Evolutionary conservation across 805 yeast species (phyloP).

Genomic region (Allodekkera sacchari): DNA sequence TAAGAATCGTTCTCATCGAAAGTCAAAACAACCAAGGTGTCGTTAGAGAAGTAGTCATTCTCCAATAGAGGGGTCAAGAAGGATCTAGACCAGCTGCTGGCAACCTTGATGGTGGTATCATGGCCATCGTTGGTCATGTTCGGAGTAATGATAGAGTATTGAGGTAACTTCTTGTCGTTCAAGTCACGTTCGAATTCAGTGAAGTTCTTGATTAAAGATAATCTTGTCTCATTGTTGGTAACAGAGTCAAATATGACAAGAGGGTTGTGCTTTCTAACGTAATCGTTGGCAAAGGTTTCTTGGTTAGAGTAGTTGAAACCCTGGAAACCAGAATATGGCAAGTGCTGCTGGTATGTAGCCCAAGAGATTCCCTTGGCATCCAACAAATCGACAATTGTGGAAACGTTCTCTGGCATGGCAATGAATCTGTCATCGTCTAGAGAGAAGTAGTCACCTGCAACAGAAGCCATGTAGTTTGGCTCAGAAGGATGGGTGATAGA

Average conservation of each 20-base stretch:
- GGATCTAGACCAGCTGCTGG: slow-evolving; percentile 37
- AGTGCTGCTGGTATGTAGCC: slow-evolving; percentile 46
- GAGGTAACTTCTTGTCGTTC: slow-evolving; percentile 34
- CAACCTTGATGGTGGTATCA: slow-evolving; percentile 35
- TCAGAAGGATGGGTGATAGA: slow-evolving; percentile 45
- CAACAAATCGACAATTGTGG: slow-evolving; percentile 39
- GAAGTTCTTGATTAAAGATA: slow-evolving; percentile 38
- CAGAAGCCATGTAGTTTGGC: slow-evolving; percentile 44
- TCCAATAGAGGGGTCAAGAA: slow-evolving; percentile 36
- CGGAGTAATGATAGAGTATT: slow-evolving; percentile 46
- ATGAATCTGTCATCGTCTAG: slow-evolving; percentile 38
- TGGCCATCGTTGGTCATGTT: slow-evolving; percentile 48
- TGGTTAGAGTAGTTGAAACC: slow-evolving; percentile 40
- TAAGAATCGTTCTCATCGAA: slow-evolving; percentile 42
- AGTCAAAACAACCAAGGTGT: slow-evolving; percentile 37
- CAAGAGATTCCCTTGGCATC: slow-evolving; percentile 39
- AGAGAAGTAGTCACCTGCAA: slow-evolving; percentile 44
- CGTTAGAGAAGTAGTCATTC: slow-evolving; percentile 38
- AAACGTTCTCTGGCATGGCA: slow-evolving; percentile 35
- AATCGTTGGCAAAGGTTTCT: slow-evolving; percentile 34
- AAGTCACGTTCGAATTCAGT: slow-evolving; percentile 35
- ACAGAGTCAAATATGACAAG: slow-evolving; percentile 34
- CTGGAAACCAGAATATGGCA: slow-evolving; percentile 44
- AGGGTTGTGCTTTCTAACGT: slow-evolving; percentile 47
- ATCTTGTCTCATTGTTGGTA: slow-evolving; percentile 26